A percentile compares a stretch with the other conserved stretches of the same genome.
Conservation (phyloP, 805 yeast species). For the Tetrapisispora arboricola region DNA sequence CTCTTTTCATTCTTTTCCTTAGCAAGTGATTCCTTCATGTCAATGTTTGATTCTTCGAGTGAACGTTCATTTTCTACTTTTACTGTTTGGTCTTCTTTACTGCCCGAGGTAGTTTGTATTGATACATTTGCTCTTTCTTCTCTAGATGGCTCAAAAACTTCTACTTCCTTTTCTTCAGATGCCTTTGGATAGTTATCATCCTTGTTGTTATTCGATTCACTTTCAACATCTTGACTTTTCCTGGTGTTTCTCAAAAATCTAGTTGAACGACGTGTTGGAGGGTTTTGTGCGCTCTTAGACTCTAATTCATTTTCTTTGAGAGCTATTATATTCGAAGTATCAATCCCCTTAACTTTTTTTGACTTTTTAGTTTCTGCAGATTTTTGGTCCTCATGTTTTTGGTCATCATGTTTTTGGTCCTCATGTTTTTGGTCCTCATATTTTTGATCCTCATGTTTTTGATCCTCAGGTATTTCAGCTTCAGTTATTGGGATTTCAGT, state of each 20-base stretch:
- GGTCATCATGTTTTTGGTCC: background rate
- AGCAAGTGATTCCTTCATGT: no score
- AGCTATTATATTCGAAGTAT: slow-evolving; percentile 69
- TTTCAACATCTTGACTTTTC: background rate
- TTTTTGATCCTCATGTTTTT: no score
- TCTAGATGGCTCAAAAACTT: no score
- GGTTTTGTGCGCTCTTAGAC: slow-evolving; percentile 59
- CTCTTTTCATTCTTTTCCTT: no score
- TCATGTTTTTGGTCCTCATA: no score
- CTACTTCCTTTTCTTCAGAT: slow-evolving; percentile 1
- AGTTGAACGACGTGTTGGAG: slow-evolving; percentile 2
- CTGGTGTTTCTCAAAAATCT: slow-evolving; percentile 1
- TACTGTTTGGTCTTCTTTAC: no score
- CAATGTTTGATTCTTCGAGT: no score
- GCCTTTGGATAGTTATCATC: slow-evolving; percentile 5
- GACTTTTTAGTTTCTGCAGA: background rate
- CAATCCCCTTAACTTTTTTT: slow-evolving; percentile 51
- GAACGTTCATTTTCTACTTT: no score
- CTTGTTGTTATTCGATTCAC: slow-evolving; percentile 1
- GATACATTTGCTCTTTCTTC: no score
- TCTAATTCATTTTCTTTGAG: slow-evolving; percentile 80
- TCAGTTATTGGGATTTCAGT: no score
- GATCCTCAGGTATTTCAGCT: no score
- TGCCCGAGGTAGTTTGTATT: no score
- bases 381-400: background rate